Conservation (phyloP, 805 yeast genomes). For the Saccharomycopsis oosterbeekiorum region DNA sequence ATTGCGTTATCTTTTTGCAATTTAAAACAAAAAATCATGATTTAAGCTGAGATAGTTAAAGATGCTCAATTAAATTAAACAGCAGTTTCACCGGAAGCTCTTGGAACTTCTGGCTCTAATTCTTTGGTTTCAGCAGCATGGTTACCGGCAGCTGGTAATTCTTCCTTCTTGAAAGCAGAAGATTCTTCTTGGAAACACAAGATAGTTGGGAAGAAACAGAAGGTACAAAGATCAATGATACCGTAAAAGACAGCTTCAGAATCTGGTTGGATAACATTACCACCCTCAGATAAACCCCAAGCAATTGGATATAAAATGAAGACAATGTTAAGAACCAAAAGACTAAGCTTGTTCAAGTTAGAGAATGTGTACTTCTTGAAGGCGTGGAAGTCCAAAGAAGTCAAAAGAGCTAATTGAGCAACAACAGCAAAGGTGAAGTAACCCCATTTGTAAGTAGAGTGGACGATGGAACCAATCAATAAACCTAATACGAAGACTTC, state of each 20-base stretch:
- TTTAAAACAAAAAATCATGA: not conserved
- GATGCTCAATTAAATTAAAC: constrained; percentile 10
- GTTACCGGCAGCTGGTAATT: constrained; percentile 16
- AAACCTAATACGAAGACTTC: constrained; percentile 43
- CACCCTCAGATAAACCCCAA: constrained; percentile 55
- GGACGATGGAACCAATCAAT: constrained; percentile 46
- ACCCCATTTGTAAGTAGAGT: constrained; percentile 58
- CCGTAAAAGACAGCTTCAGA: constrained; percentile 53
- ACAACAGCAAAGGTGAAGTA: constrained; percentile 46
- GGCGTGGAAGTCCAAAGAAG: constrained; percentile 9
- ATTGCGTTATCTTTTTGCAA: not conserved
- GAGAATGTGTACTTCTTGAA: constrained; percentile 16
- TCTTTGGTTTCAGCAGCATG: constrained; percentile 19
- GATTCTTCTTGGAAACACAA: constrained; percentile 17
- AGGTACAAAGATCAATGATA: constrained; percentile 40
- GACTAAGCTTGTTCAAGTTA: constrained; percentile 22
- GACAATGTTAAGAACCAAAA: constrained; percentile 27
- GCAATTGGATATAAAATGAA: constrained; percentile 42
- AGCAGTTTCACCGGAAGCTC: constrained; percentile 37
- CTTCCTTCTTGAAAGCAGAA: not conserved
- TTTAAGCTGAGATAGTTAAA: not conserved
- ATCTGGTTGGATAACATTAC: constrained; percentile 49
- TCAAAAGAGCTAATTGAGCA: constrained; percentile 33
- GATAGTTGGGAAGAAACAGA: constrained; percentile 26
- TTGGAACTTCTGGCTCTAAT: constrained; percentile 25